phyloP scores from a whole-genome alignment of 371 early-diverging fungal species.

The Catenaria anguillulae region DNA sequence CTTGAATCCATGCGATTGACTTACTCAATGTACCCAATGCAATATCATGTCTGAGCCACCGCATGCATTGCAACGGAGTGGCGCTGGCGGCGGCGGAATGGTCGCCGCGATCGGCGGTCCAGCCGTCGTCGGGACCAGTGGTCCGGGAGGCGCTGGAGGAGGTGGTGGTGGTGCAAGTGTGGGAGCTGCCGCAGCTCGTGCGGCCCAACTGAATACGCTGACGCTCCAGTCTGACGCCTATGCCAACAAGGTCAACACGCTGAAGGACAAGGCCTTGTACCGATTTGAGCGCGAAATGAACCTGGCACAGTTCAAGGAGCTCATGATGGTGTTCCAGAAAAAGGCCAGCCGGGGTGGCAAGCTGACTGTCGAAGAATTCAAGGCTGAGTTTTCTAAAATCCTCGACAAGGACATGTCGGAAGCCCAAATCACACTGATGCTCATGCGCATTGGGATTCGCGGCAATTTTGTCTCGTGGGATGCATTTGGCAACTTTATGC shows the following conservation, averaged over 20 bases:
- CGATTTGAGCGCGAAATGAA: constrained; percentile 28
- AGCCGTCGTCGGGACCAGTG: too few relatives aligned
- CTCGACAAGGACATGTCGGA: constrained; percentile 25
- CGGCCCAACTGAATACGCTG: neutral
- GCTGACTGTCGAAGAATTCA: constrained; percentile 26
- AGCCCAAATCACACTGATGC: constrained; percentile 17
- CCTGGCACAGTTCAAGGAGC: constrained; percentile 24
- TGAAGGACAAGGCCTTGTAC: constrained; percentile 15
- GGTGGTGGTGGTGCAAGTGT: too few relatives aligned
- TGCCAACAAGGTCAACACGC: neutral
- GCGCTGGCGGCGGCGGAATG: too few relatives aligned
- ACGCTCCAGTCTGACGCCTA: neutral
- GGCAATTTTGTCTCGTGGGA: constrained; percentile 29
- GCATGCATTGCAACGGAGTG: too few relatives aligned
- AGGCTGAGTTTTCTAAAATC: constrained; percentile 23
- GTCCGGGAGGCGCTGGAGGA: too few relatives aligned
- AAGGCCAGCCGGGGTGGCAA: constrained; percentile 10
- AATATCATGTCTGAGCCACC: too few relatives aligned
- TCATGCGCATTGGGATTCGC: neutral
- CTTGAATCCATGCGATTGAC: too few relatives aligned
- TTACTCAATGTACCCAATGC: too few relatives aligned
- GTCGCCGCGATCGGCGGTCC: too few relatives aligned
- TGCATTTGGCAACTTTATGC: constrained; percentile 33
- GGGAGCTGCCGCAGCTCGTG: too few relatives aligned
- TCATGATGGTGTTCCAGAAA: constrained; percentile 27